A percentile compares a stretch with the other conserved stretches of the same genome.
phyloP scores from a whole-genome alignment of 2,329 filamentous ascomycete genomes.

The Peltaster fructicola region DNA sequence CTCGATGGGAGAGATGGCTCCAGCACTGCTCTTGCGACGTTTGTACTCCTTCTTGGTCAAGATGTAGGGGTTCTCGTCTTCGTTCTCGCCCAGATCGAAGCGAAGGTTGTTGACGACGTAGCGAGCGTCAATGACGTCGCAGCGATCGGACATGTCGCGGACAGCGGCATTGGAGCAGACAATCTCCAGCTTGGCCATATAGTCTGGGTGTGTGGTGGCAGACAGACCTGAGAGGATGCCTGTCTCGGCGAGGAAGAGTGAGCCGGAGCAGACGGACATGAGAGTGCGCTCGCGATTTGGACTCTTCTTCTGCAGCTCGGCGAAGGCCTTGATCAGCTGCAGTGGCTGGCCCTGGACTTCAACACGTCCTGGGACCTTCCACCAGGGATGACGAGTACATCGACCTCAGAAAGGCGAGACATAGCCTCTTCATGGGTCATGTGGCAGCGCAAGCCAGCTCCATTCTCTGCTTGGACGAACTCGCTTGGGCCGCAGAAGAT shows the following conservation, averaged over 20 bases:
- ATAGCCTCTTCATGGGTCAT: conserved; percentile 65
- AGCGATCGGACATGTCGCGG: conserved; percentile 54
- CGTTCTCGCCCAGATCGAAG: conserved; percentile 61
- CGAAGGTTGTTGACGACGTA: conserved; percentile 87
- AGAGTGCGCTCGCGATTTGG: conserved; percentile 65
- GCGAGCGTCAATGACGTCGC: conserved; percentile 66
- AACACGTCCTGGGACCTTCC: conserved; percentile 48
- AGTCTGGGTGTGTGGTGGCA: conserved; percentile 69
- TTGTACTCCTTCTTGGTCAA: conserved; percentile 45
- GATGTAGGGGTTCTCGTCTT: conserved; percentile 72
- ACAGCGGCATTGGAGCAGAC: conserved; percentile 58
- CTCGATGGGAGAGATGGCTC: conserved; percentile 18
- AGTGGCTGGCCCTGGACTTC: conserved; percentile 50
- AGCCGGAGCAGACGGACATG: conserved; percentile 62
- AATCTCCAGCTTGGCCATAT: conserved; percentile 64
- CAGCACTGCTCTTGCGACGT: conserved; percentile 22
- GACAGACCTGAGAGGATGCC: conserved; percentile 63
- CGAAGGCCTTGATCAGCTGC: conserved; percentile 55
- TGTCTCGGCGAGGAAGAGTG: conserved; percentile 57
- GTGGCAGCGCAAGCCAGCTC: conserved; percentile 54
- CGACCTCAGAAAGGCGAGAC: conserved; percentile 54
- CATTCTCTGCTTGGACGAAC: conserved; percentile 38
- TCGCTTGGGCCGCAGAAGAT: conserved; percentile 31
- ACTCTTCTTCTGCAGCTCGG: conserved; percentile 63
- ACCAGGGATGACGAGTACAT: conserved; percentile 62